Percentiles rank a stretch among this genome's conserved stretches.
Evolutionary conservation across 2,329 filamentous ascomycete species (phyloP).

Genomic region (Colletotrichum lindemuthianum): DNA sequence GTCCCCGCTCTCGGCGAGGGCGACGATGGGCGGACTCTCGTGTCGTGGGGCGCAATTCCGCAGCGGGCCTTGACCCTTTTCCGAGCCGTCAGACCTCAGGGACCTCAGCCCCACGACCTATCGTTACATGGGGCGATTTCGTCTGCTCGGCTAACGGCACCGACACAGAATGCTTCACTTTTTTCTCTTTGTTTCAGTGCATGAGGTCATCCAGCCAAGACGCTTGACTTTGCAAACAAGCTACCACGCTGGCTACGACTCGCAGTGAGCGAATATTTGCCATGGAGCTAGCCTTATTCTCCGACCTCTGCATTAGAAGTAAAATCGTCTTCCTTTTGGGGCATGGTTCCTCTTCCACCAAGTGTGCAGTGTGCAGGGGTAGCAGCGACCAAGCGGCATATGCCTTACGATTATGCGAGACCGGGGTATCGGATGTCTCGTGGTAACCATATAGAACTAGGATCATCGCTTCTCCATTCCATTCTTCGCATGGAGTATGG

Average conservation of each 20-base stretch:
- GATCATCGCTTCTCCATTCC: background rate
- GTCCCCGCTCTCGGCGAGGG: background rate
- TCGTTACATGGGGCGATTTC: background rate
- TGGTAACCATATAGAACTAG: background rate
- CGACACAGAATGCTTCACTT: background rate
- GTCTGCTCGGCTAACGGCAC: background rate
- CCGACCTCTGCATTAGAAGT: too few species aligned
- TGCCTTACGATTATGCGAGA: too few species aligned
- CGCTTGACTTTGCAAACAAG: background rate
- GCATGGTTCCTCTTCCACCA: too few species aligned
- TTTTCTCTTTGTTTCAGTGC: background rate
- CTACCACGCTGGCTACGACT: too few species aligned
- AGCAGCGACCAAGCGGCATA: too few species aligned
- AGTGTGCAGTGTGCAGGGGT: too few species aligned
- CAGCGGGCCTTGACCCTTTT: background rate
- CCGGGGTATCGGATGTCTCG: too few species aligned
- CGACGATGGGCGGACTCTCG: background rate
- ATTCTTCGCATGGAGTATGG: slow-evolving; percentile 1
- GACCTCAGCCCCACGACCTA: background rate
- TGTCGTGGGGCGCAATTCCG: background rate
- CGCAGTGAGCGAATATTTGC: too few species aligned
- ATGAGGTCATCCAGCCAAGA: background rate
- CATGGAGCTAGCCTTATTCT: too few species aligned
- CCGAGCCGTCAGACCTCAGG: background rate
- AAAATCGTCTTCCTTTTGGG: too few species aligned